phyloP scores from a whole-genome alignment of 1,284 basidiomycete species.

The Apiotrichum sp. region DNA sequence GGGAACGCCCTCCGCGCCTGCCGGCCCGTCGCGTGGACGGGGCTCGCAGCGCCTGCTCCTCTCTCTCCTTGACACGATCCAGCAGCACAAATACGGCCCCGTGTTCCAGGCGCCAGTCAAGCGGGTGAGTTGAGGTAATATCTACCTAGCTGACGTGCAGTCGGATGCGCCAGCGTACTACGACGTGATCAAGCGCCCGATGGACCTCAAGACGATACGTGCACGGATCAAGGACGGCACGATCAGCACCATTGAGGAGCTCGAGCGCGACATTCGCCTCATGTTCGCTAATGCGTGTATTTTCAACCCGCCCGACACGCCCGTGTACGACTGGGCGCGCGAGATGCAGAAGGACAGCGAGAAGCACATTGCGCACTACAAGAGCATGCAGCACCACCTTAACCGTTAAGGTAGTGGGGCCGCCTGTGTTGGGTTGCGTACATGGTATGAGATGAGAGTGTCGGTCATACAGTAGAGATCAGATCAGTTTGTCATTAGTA shows the following conservation, averaged over 20 bases:
- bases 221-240: conserved; percentile 70
- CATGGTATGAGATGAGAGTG: neutral
- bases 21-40: conserved; percentile 2
- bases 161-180: conserved; percentile 67
- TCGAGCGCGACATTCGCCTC: conserved; percentile 78
- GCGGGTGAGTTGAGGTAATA: conserved; percentile 43
- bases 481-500: neutral
- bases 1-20: neutral
- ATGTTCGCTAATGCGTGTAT: conserved; percentile 96
- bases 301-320: conserved; percentile 79
- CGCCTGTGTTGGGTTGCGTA: no score
- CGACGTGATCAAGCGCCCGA: conserved; percentile 81
- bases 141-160: conserved; percentile 1
- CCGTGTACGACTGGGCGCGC: conserved; percentile 80
- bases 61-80: conserved; percentile 73
- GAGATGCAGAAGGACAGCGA: conserved; percentile 88
- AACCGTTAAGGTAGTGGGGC: neutral
- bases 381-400: conserved; percentile 46
- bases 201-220: conserved; percentile 87
- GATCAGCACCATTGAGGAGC: conserved; percentile 73
- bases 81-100: conserved; percentile 73
- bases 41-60: conserved; percentile 68
- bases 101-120: conserved; percentile 89
- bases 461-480: neutral
- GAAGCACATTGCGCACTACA: conserved; percentile 64